phyloP scores from a whole-genome alignment of 2,329 filamentous ascomycete genomes.

The Paecilomyces sp. region DNA sequence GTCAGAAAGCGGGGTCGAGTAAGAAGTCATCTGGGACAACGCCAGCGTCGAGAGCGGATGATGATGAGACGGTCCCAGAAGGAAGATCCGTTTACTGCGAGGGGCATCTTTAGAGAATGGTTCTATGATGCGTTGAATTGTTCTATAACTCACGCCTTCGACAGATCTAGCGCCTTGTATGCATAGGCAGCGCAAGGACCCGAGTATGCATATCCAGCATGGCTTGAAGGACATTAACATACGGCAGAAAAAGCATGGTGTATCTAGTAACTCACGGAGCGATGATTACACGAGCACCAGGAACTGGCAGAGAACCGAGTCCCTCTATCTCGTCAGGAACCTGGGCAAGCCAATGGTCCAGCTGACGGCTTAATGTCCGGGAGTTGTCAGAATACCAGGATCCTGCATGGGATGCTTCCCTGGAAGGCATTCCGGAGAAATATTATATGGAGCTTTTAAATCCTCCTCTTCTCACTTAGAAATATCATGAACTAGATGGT shows the following conservation, averaged over 20 bases:
- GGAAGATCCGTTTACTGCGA: slow-evolving; percentile 74
- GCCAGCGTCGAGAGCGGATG: slow-evolving; percentile 72
- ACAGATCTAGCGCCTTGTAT: slow-evolving; percentile 81
- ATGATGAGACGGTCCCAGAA: slow-evolving; percentile 89
- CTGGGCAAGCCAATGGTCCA: slow-evolving; percentile 65
- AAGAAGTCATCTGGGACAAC: slow-evolving; percentile 60
- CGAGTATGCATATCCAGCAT: slow-evolving; percentile 90
- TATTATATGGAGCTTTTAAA: background rate
- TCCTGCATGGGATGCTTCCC: slow-evolving; percentile 69
- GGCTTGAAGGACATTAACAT: slow-evolving; percentile 47
- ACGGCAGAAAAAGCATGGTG: slow-evolving; percentile 20
- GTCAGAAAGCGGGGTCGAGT: slow-evolving; percentile 37
- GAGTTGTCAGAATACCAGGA: slow-evolving; percentile 73
- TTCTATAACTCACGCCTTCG: slow-evolving; percentile 51
- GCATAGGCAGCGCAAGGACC: slow-evolving; percentile 90
- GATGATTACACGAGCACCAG: slow-evolving; percentile 76
- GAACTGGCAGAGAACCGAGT: slow-evolving; percentile 58
- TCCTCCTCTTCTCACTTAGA: background rate
- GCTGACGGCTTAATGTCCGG: slow-evolving; percentile 55
- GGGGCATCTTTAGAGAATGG: slow-evolving; percentile 3
- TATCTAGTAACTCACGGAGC: slow-evolving; percentile 63
- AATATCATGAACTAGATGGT: background rate
- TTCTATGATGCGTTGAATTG: background rate
- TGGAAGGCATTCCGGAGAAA: slow-evolving; percentile 25
- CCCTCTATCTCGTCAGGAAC: slow-evolving; percentile 62